Evolutionary conservation across 768 basidiomycete genomes (phyloP), one percentile per base, ranked within the genome.

Genomic region (Mycena kentingensis): DNA sequence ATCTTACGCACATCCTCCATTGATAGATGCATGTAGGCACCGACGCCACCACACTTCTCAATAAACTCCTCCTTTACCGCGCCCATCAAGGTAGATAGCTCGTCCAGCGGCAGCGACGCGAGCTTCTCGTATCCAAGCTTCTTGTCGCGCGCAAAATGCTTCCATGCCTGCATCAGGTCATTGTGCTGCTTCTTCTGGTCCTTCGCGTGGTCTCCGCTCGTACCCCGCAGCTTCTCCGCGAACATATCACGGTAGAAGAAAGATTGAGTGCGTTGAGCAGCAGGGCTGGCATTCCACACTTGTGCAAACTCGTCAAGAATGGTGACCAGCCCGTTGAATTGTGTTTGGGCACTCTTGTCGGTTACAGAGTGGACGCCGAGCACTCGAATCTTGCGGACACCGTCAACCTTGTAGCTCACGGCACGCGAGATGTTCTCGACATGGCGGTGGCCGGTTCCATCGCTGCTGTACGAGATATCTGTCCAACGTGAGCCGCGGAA

Each of bases 321-420:
- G 19, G 12, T 35, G 3, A 18, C 18, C 5, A 47, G 28, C 2
- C 28, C 46, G 16, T 47, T 25, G 25, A 47, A 32, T 25, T 47
- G 46, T 32, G 46, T 47, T 25, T 47, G 28, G 13, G 46, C 46
- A n/a, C 46, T 47, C 34, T 47, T 47, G 27, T 47, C 46, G 18
- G 29, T 47, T 29, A 31, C 34, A 22, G 46, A 47, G 22, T 47
- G 28, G 22, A 47, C 28, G 15, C 46, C 46, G n/a, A 47, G 34
- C 12, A 31, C 34, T 25, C 31, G 29, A 26, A 47, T 29, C 32
- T 29, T 34, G 16, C 26, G 46, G 15, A 15, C 22, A 19, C 46
- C 46, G 26, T 47, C 46, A 32, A 47, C 46, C 16, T 47, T 47
- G 18, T 32, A 22, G n/a, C 29, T 35, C 22, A 47, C 34, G 10